Evolutionary conservation across 192 early-diverging fungal genomes (phyloP), one percentile per base, ranked within the genome.

Genomic region (Dissophora ornata): DNA sequence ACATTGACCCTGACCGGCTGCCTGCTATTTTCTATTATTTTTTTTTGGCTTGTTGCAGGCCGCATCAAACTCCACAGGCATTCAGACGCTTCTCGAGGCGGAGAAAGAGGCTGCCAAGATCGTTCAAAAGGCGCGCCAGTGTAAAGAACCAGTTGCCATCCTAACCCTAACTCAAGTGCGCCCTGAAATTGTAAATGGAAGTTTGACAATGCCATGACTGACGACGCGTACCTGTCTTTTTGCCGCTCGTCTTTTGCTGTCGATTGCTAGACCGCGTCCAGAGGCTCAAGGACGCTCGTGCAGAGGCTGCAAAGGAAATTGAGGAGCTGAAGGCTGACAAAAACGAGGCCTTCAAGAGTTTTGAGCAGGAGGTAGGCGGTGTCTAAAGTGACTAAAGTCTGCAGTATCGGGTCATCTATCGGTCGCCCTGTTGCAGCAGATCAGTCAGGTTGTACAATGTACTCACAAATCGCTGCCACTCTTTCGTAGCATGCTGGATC

Each of bases 71-170:
- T 90, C 92, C 19, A 92, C 95, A 82, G 95, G 95, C 47, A 97
- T 99, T 71, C 91, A 95, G 73, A 97, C 95, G 40, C 91, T 99
- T 40, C 87, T 99, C 59, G 96, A 99, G 64, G 97, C 97, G 57
- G 97, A 99, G 83, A 95, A 95, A 82, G 96, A 96, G 69, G 96
- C 96, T 28, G 88, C 94, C 60, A 93, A 90, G 81, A 96, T 97
- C 71, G 96, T 99, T 52, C 85, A 91, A 32, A 94, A 95, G 66
- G 93, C 97, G 1, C 88, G 93, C 62, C 89, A 93, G 79, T 95
- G 95, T 95, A 89, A 86, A 54, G 26, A 34, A 40, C 10, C 46
- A 21, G 46, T 19, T 22, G 21, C 46, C 1, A 10, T 16, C 9
- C 15, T 4, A 22, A 48, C 8, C 15, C 46, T 16, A n/a, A 56